phyloP scores from a whole-genome alignment of 441 rosid species.

The Flueggea neowawraea region DNA sequence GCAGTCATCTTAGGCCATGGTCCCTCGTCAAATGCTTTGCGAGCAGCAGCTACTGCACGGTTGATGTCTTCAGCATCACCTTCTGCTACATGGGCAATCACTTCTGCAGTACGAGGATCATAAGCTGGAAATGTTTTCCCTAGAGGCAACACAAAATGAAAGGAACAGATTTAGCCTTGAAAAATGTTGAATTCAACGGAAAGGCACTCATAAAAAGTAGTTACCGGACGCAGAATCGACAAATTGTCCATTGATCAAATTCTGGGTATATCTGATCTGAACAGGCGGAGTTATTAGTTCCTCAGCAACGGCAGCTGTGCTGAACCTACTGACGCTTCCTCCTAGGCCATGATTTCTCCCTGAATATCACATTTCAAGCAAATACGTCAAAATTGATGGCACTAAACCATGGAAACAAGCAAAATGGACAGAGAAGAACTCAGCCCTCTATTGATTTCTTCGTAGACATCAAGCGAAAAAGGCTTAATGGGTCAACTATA shows the following conservation, averaged over 20 bases:
- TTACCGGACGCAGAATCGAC: slow-evolving; percentile 77
- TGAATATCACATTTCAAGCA: slow-evolving; percentile 16
- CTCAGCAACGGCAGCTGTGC: slow-evolving; percentile 49
- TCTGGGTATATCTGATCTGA: slow-evolving; percentile 52
- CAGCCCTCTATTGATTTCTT: too few relatives aligned
- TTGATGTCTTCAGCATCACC: slow-evolving; percentile 66
- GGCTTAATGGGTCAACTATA: too few relatives aligned
- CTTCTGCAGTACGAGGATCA: slow-evolving; percentile 62
- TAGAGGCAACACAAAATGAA: slow-evolving; percentile 16
- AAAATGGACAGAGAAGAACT: too few relatives aligned
- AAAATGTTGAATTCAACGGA: background rate
- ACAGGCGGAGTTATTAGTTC: slow-evolving; percentile 56
- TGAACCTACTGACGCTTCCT: slow-evolving; percentile 33
- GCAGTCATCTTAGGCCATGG: slow-evolving; percentile 78
- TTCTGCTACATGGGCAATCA: slow-evolving; percentile 66
- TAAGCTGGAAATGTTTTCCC: slow-evolving; percentile 63
- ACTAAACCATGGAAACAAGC: background rate
- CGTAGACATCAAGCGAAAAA: too few relatives aligned
- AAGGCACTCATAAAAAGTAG: background rate
- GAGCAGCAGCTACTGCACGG: slow-evolving; percentile 69
- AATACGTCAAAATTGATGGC: background rate
- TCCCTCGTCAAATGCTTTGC: slow-evolving; percentile 72
- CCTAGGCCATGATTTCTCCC: slow-evolving; percentile 25
- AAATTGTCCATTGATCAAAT: slow-evolving; percentile 68
- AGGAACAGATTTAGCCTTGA: background rate